phyloP scores from a whole-genome alignment of 2,329 filamentous ascomycete genomes.

The Penicillium sclerotigenum region DNA sequence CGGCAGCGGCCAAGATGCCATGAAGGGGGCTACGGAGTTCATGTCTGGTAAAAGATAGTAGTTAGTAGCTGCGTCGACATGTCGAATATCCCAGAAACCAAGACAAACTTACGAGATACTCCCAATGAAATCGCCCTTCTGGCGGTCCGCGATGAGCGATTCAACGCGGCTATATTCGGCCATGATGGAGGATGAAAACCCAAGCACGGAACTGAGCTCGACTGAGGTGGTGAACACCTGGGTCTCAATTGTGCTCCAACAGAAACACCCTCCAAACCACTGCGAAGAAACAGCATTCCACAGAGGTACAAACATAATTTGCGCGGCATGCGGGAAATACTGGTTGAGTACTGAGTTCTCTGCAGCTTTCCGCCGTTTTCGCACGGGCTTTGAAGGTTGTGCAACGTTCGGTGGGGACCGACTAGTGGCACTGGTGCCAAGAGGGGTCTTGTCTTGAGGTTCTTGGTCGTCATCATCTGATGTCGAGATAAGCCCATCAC shows the following conservation, averaged over 20 bases:
- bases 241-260: constrained; percentile 41
- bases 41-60: constrained; percentile 24
- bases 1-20: constrained; percentile 43
- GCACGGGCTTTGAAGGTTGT: constrained; percentile 19
- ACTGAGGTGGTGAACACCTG: constrained; percentile 38
- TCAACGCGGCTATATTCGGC: constrained; percentile 44
- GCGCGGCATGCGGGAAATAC: constrained; percentile 48
- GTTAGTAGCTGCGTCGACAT: not conserved
- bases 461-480: constrained; percentile 46
- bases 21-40: constrained; percentile 45
- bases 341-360: constrained; percentile 42
- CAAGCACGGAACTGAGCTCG: constrained; percentile 41
- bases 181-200: constrained; percentile 45
- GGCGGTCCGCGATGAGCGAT: constrained; percentile 42
- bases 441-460: constrained; percentile 12
- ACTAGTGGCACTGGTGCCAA: constrained; percentile 7
- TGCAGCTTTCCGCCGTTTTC: constrained; percentile 31
- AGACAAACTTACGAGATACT: constrained; percentile 38
- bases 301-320: constrained; percentile 51
- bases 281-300: constrained; percentile 50
- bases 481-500: constrained; percentile 42
- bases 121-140: constrained; percentile 46
- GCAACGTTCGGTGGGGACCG: constrained; percentile 6
- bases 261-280: constrained; percentile 48
- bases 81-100: not conserved